Conservation (phyloP, 768 basidiomycete species). For the Suillus tomentosus region DNA sequence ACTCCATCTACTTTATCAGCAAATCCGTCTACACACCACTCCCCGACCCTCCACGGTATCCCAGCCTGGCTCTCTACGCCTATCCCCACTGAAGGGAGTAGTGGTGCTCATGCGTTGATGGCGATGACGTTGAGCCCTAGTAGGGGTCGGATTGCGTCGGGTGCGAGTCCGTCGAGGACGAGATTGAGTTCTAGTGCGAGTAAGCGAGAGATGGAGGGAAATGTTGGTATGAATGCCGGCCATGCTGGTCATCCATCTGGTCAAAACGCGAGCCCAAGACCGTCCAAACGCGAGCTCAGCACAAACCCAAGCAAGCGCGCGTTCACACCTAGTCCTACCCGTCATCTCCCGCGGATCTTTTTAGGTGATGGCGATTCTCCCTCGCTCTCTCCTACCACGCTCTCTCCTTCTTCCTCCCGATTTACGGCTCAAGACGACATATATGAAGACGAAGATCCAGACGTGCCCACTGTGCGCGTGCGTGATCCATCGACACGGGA, state of each 20-base stretch:
- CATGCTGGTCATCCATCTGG: slow-evolving; percentile 1
- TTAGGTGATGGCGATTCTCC: slow-evolving; percentile 15
- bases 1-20: slow-evolving; percentile 11
- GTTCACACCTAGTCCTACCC: slow-evolving; percentile 19
- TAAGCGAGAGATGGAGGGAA: background rate
- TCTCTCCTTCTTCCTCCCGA: slow-evolving; percentile 8
- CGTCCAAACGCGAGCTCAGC: slow-evolving; percentile 22
- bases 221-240: background rate
- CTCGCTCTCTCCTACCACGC: background rate
- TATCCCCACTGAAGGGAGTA: slow-evolving; percentile 16
- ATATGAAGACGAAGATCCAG: slow-evolving; percentile 2
- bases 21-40: slow-evolving; percentile 15
- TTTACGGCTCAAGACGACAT: background rate
- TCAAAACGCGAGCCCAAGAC: slow-evolving; percentile 22
- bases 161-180: slow-evolving; percentile 5
- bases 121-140: slow-evolving; percentile 35
- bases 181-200: slow-evolving; percentile 5
- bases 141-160: slow-evolving; percentile 2
- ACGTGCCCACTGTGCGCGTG: background rate
- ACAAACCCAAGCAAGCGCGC: background rate
- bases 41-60: slow-evolving; percentile 26
- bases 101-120: slow-evolving; percentile 38
- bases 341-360: slow-evolving; percentile 26
- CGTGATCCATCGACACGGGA: background rate
- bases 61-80: slow-evolving; percentile 35